Evolutionary conservation across 164 flowering plant species (phyloP).

Genomic region (Sextonia rubra): DNA sequence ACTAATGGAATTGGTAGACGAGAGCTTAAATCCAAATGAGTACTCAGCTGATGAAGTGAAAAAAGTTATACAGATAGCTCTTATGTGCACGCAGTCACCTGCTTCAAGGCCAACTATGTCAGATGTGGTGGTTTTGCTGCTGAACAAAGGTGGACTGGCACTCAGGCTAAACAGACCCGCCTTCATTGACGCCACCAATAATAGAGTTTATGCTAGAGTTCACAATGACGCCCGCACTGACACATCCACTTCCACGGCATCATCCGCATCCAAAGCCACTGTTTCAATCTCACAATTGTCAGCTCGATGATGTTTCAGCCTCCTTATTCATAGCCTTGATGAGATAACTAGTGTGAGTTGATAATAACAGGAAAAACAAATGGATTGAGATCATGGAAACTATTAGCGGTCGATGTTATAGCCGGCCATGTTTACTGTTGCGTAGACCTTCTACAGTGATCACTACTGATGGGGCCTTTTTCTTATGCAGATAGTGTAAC

Average conservation of each 20-base stretch:
- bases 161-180: constrained; percentile 21
- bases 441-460: too few relatives aligned
- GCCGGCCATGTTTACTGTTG: neutral
- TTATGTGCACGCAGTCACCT: constrained; percentile 39
- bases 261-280: neutral
- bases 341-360: neutral
- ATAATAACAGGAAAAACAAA: neutral
- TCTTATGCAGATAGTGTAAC: too few relatives aligned
- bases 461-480: neutral
- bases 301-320: neutral
- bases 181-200: constrained; percentile 20
- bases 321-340: neutral
- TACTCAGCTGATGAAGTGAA: constrained; percentile 24
- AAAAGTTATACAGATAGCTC: constrained; percentile 37
- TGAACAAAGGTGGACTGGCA: constrained; percentile 14
- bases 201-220: neutral
- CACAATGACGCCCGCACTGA: neutral
- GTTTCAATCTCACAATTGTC: neutral
- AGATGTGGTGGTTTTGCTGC: constrained; percentile 33
- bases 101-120: constrained; percentile 49
- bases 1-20: constrained; percentile 34
- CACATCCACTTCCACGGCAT: neutral
- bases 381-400: neutral
- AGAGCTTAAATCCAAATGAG: constrained; percentile 26
- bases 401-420: neutral